Conservation (phyloP, 176 grass and related monocot species). For the Paspalum vaginatum region DNA sequence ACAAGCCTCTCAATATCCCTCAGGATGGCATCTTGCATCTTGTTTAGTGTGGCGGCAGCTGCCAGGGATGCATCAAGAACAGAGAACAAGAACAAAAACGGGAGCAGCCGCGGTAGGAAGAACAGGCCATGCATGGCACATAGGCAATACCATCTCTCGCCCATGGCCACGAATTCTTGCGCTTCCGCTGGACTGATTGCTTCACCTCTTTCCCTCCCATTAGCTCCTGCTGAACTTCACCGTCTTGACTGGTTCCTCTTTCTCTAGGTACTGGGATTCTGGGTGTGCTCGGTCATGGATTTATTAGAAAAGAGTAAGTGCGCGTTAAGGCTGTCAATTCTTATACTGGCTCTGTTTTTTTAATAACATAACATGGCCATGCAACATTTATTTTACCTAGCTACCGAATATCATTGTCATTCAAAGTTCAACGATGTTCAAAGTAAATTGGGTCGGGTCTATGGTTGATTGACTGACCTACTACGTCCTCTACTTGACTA, state of each 20-base stretch:
- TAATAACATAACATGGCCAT: not conserved
- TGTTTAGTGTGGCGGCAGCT: not conserved
- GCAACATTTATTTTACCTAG: too few relatives aligned
- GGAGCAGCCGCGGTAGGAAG: not conserved
- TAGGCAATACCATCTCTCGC: not conserved
- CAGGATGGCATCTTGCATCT: slow-evolving; percentile 1
- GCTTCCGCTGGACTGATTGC: not conserved
- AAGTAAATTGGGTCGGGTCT: not conserved
- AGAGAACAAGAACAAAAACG: not conserved
- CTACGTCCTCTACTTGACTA: not conserved
- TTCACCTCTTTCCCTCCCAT: not conserved
- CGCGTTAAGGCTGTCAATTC: too few relatives aligned
- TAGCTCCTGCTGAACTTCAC: not conserved
- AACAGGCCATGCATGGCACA: slow-evolving; percentile 9
- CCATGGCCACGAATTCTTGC: not conserved
- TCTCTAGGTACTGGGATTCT: too few relatives aligned
- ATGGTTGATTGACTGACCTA: not conserved
- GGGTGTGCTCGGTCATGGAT: too few relatives aligned
- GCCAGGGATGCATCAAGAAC: not conserved
- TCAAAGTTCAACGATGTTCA: not conserved
- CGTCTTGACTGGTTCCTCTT: too few relatives aligned
- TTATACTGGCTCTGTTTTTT: too few relatives aligned
- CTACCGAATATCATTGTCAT: not conserved
- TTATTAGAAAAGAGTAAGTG: too few relatives aligned
- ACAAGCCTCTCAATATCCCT: not conserved